Evolutionary conservation across 805 yeast genomes (phyloP), one percentile per base, ranked within the genome.

Genomic region (Candida easanensis): DNA sequence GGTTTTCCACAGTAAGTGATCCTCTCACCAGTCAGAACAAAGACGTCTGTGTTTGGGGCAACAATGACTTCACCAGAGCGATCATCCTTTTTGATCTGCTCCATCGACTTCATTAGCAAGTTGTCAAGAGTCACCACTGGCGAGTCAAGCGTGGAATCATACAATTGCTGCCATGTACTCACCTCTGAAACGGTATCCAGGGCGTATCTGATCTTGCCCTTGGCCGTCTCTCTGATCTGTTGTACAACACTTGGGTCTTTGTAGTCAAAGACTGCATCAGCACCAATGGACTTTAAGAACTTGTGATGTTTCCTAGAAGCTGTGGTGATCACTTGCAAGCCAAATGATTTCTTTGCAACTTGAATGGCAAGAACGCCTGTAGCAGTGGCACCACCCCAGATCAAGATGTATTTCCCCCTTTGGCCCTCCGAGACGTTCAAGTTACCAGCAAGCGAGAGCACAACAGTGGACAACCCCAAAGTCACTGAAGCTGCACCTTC

Each of bases 371-470:
- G 37, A 39, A 66, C 68, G 20, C 88, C 89, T 11, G 82, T 70
- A 17, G 84, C 73, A 17, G 85, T 71, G 15, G 87, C 77, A 50
- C 84, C 90, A 55, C 84, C 82, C 81, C 83, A 78, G 36, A 80
- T 65, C 38, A 80, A 56, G 31, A 80, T 56, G 47, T 66, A 65
- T 44, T 66, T 66, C 35, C 65, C 68, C 9, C 52, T 46, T 41
- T 69, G 68, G 2, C 55, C 50, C 3, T 46, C 19, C 66, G 79
- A 57, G 54, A 63, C 65, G 37, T 76, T 56, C 15, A 80, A 73
- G 39, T 65, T 63, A 10, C 67, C 54, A 14, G 84, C 85, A 25
- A 77, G 70, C 15, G 69, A 71, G 26, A 66, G 69, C 21, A 74
- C 75, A 17, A 62, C 64, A 28, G 62, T 58, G 17, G 41, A 27